These are phyloP conservation scores for Pythium biforme DNA, from an alignment of 352 stramenopile genomes.

Conservation along the genomic window DNA sequence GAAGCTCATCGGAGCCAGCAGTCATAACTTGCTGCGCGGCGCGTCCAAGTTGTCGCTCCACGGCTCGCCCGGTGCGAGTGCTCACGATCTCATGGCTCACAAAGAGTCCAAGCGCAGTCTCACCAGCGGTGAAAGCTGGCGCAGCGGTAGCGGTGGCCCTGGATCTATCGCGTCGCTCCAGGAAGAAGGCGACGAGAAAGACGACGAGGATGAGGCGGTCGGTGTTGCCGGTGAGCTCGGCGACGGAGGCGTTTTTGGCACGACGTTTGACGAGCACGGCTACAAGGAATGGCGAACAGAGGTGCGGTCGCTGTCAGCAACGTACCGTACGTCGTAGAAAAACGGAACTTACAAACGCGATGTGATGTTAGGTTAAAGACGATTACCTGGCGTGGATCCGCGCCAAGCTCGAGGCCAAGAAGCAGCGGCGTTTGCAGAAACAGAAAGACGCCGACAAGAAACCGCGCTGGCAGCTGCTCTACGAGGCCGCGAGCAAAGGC, in stretches of 20 bases:
- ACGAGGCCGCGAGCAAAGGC: conserved; percentile 50
- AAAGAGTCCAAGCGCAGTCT: conserved; percentile 37
- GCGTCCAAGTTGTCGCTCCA: conserved; percentile 8
- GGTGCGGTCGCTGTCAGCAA: conserved; percentile 11
- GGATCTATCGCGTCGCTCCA: conserved; percentile 18
- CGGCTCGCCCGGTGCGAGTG: not conserved
- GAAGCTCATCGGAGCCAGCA: conserved; percentile 18
- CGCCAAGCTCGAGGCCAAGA: conserved; percentile 54
- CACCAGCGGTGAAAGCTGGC: conserved; percentile 13
- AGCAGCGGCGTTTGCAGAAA: conserved; percentile 36
- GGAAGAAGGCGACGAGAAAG: conserved; percentile 29
- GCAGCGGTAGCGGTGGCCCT: conserved; percentile 18
- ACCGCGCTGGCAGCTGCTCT: conserved; percentile 66
- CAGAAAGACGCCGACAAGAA: conserved; percentile 65
- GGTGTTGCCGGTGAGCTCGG: not conserved
- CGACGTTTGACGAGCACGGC: conserved; percentile 56
- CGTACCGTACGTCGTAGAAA: not conserved
- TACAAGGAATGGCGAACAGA: conserved; percentile 68
- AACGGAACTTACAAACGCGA: not conserved
- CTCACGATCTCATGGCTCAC: conserved; percentile 6
- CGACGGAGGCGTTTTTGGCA: conserved; percentile 33
- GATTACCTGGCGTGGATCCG: conserved; percentile 74
- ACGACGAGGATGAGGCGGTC: conserved; percentile 19
- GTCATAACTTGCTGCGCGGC: conserved; percentile 11
- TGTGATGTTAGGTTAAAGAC: conserved; percentile 45